Base-by-base conservation (phyloP, 139 green algal genomes). In the Mesotaenium endlicherianum region DNA sequence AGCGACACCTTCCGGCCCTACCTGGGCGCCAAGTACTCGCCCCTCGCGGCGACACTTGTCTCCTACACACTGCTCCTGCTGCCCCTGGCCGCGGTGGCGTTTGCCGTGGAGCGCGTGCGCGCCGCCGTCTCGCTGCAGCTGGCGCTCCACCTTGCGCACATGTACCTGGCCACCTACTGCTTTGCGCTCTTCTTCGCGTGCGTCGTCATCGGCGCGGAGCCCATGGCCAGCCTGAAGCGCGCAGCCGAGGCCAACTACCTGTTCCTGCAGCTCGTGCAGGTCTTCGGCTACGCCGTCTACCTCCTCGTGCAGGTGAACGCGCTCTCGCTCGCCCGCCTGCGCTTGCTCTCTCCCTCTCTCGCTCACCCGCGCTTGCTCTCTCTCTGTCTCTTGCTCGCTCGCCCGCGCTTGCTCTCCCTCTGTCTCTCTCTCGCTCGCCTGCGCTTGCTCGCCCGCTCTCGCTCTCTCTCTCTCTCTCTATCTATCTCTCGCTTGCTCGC, bases 271-370 rank as follows among this genome's bases (percentile, higher is more conserved):
- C 34, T 81, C 6, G 36, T 87, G 70, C 74, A 87, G 74, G 81
- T 36, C 0, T 49, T 44, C 2, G 58, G 40, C 36, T 87, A 71
- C n/a, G 11, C 26, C 1, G 26, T 36, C 30, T 87, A 87, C n/a
- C 57, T 87, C 42, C 34, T 85, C 20, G 16, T 87, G 5, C 57
- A 87, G 81, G 53, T 84, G n/a, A 85, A n/a, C n/a, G n/a, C n/a
- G n/a, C n/a, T n/a, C n/a, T n/a, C n/a, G n/a, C n/a, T n/a, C n/a
- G n/a, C n/a, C n/a, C n/a, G n/a, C n/a, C n/a, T n/a, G n/a, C n/a
- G n/a, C n/a, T n/a, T n/a, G n/a, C n/a, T n/a, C n/a, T n/a, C n/a
- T n/a, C n/a, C n/a, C n/a, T n/a, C n/a, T n/a, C n/a, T n/a, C n/a
- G n/a, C n/a, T n/a, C n/a, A n/a, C n/a, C n/a, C n/a, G n/a, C n/a